Conservation (phyloP, 2,329 filamentous ascomycete genomes). For the Coccinonectria pachysandricola region DNA sequence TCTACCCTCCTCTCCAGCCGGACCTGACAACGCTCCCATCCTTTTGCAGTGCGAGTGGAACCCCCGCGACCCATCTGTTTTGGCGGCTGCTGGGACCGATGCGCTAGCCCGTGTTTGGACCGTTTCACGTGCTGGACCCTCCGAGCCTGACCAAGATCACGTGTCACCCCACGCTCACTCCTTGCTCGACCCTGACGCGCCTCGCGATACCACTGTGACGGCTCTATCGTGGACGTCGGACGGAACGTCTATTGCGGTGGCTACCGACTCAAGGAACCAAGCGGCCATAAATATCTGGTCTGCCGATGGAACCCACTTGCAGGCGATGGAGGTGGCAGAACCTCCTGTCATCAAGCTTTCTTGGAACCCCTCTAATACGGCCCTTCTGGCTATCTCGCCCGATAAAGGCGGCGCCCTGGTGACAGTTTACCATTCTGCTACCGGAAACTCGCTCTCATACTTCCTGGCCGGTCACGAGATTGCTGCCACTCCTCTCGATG, state of each 20-base stretch:
- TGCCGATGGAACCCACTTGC: conserved; percentile 39
- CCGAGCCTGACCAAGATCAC: conserved; percentile 31
- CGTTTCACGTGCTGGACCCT: conserved; percentile 42
- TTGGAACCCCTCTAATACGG: conserved; percentile 47
- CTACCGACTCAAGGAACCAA: conserved; percentile 41
- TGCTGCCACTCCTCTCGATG: conserved; percentile 42
- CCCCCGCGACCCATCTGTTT: conserved; percentile 51
- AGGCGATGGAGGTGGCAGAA: conserved; percentile 46
- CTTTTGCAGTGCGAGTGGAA: conserved; percentile 61
- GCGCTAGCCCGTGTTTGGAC: conserved; percentile 62
- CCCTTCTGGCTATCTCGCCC: conserved; percentile 48
- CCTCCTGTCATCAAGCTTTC: conserved; percentile 51
- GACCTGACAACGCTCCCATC: conserved; percentile 44
- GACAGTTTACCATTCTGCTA: conserved; percentile 40
- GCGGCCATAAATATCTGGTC: conserved; percentile 48
- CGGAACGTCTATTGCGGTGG: conserved; percentile 46
- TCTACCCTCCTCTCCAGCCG: conserved; percentile 27
- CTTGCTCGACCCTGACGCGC: conserved; percentile 43
- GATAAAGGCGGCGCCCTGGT: conserved; percentile 43
- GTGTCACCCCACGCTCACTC: conserved; percentile 27
- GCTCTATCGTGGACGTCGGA: conserved; percentile 52
- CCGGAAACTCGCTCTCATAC: conserved; percentile 36
- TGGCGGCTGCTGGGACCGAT: conserved; percentile 60
- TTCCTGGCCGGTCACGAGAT: conserved; percentile 40
- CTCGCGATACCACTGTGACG: conserved; percentile 43